phyloP scores from a whole-genome alignment of 495 filamentous ascomycete species.

The Talaromyces adpressus region DNA sequence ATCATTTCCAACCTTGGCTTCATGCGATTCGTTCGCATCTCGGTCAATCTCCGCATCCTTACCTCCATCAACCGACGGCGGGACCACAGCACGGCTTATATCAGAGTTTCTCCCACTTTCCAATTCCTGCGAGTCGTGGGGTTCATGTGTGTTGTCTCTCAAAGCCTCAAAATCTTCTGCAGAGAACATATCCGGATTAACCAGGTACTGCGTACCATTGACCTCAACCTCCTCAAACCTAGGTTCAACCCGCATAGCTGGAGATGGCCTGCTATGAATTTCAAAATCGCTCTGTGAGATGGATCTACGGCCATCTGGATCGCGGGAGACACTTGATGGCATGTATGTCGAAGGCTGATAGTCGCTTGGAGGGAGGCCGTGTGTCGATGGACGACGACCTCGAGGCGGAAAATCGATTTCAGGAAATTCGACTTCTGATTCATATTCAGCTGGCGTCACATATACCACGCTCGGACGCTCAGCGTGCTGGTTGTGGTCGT shows the following conservation, averaged over 20 bases:
- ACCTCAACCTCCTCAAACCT: conserved; percentile 5
- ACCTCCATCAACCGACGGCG: neutral
- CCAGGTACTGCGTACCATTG: conserved; percentile 9
- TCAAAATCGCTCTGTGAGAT: conserved; percentile 11
- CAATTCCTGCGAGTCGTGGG: conserved; percentile 6
- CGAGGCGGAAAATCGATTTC: conserved; percentile 10
- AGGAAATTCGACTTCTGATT: conserved; percentile 4
- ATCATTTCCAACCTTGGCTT: conserved; percentile 3
- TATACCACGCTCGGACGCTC: conserved; percentile 4
- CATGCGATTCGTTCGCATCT: conserved; percentile 12
- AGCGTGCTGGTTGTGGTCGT: neutral
- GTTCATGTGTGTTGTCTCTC: neutral
- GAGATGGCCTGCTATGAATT: neutral
- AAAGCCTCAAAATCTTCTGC: neutral
- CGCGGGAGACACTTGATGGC: conserved; percentile 4
- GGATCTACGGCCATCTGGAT: neutral
- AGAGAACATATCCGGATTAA: conserved; percentile 5
- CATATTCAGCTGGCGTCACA: conserved; percentile 8
- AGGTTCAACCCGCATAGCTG: conserved; percentile 1
- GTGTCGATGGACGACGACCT: conserved; percentile 7
- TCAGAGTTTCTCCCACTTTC: conserved; percentile 1
- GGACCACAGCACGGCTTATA: conserved; percentile 4
- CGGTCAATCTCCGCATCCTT: conserved; percentile 15
- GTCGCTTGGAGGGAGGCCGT: conserved; percentile 3
- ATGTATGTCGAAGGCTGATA: conserved; percentile 7